Evolutionary conservation across 352 stramenopile genomes (phyloP), one percentile per base, ranked within the genome.

Genomic region (Phytopythium mirpurense): DNA sequence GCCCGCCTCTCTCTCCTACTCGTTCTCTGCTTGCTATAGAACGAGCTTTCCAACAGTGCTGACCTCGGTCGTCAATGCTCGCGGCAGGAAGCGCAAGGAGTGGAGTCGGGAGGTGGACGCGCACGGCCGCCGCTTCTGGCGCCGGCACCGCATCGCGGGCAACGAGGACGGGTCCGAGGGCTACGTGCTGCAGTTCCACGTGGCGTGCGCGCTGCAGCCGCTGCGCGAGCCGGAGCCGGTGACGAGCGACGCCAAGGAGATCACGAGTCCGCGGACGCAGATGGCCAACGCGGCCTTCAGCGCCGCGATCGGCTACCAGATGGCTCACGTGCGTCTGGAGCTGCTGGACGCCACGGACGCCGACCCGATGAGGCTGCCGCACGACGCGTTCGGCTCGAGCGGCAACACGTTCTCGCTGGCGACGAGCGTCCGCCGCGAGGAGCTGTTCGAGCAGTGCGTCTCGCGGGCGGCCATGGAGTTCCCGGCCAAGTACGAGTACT

Each of bases 401-500:
- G 46, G 46, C 8, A 41, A 42, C 46, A 42, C 31, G n/a, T 52
- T 52, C 31, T 54, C 48, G 15, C 34, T 54, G 21, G 24, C 52
- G 2, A 19, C 37, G 19, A 52, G 52, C 21, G n/a, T 37, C 8
- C 9, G 12, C 16, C 43, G 45, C 31, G 62, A 71, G 21, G 51
- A 68, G 16, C 50, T 74, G 10, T 63, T 52, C 32, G 54, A 63
- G 18, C 43, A 67, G 15, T 55, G 53, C 16, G 41, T 72, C 21
- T 51, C 60, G 19, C 15, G 70, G 8, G 58, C 66, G 14, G 45
- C 46, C 18, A 62, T 57, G 24, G 67, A 77, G 40, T 82, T 82
- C 23, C 67, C 72, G 3, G 59, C 56, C 19, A 83, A 83, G 50
- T 78, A 83, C 44, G 70, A 63, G n/a, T 51, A 77, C 40, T 78